Evolutionary conservation across 345 rosid species (phyloP), one percentile per base, ranked within the genome.

Genomic region (Arabis alpina): DNA sequence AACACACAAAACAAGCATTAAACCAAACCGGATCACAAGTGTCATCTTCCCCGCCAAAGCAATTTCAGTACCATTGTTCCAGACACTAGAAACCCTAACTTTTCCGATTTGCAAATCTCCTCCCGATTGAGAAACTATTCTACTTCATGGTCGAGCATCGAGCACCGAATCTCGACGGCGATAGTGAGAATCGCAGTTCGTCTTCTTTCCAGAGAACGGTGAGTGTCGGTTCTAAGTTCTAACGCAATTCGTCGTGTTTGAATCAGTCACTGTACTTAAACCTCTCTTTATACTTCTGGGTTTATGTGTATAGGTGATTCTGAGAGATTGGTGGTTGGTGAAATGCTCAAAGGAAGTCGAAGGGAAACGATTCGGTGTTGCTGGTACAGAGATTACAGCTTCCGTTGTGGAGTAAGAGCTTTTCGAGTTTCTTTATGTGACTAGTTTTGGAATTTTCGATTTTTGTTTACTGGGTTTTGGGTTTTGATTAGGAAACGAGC

Each of bases 281-380:
- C 1, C 6, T 27, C 40, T 13, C 2, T 0, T n/a, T 54, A 41
- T 53, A 11, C 15, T 40, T 37, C 54, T 56, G 54, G 42, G 49
- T 65, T 30, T 30, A 5, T 12, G 12, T 16, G 5, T 14, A 48
- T 53, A 91, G 98, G 94, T 89, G 30, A 34, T 80, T 8, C 66
- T 92, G 70, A 73, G 64, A 24, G 85, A 86, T 59, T 92, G 98
- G 98, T 92, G 98, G 98, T 47, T 92, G 70, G 63, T 81, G 11
- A 80, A 76, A 79, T 72, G 89, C 14, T 68, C 82, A 5, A 50
- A 78, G 2, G 87, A 80, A 5, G 68, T 68, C 58, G 16, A 82
- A 3, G 92, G 91, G 34, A 86, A 84, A 73, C 82, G 78, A 27
- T 81, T 92, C 49, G 96, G 92, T 53, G 85, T 92, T 69, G 88